A percentile compares a stretch with the other conserved stretches of the same genome.
phyloP scores from a whole-genome alignment of 768 basidiomycete species.

The Lactarius tabidus region DNA sequence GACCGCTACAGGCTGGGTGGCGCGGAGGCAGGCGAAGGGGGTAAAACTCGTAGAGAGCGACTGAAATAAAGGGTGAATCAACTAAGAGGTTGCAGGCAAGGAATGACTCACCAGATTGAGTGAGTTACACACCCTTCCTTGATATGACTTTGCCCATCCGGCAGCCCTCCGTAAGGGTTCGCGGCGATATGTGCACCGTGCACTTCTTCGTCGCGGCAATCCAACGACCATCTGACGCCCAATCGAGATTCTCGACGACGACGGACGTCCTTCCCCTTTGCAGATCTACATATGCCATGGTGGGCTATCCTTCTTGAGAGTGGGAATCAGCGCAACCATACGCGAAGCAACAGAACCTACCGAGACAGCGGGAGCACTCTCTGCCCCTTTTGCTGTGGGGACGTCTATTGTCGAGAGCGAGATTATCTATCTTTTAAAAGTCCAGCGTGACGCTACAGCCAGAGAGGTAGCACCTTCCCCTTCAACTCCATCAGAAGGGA shows the following conservation, averaged over 20 bases:
- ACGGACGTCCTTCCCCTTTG: conserved; percentile 69
- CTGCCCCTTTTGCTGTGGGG: too few species aligned
- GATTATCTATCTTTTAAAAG: too few species aligned
- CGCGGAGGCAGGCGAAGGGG: conserved; percentile 53
- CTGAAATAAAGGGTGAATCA: conserved; percentile 36
- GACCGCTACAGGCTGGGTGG: conserved; percentile 28
- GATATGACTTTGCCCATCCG: conserved; percentile 59
- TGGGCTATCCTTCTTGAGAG: conserved; percentile 19
- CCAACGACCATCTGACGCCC: conserved; percentile 62
- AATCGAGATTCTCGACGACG: conserved; percentile 50
- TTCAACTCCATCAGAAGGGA: too few species aligned
- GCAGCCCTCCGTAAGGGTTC: conserved; percentile 70
- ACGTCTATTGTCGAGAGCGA: too few species aligned
- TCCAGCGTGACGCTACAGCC: too few species aligned
- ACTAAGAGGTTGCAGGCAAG: background rate
- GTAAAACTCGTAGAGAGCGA: conserved; percentile 49
- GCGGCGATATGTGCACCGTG: conserved; percentile 71
- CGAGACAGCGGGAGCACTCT: background rate
- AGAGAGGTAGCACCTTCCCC: too few species aligned
- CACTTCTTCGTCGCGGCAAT: conserved; percentile 59
- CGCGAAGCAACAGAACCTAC: background rate
- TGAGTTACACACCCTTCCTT: conserved; percentile 52
- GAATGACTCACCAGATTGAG: conserved; percentile 42
- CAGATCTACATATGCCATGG: conserved; percentile 65
- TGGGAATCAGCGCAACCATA: background rate